Percentiles rank a stretch among this genome's conserved stretches.
phyloP scores from a whole-genome alignment of 495 filamentous ascomycete species.

The Lindgomyces ingoldianus region DNA sequence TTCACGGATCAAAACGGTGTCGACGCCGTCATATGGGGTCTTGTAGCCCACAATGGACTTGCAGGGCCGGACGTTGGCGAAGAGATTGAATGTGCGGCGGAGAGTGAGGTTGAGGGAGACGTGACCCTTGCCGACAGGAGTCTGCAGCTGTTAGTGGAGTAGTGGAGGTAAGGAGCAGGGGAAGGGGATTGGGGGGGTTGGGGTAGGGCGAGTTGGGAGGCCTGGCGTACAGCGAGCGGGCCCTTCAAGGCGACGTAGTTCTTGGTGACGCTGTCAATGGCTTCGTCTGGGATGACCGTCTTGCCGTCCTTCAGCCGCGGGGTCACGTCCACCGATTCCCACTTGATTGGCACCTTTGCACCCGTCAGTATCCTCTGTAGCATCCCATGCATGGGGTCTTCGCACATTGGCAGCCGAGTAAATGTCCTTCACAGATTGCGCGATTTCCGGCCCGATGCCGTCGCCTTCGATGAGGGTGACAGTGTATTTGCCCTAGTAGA shows the following conservation, averaged over 20 bases:
- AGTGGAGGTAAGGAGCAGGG: too few species aligned
- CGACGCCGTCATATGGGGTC: conserved; percentile 96
- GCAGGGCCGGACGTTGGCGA: conserved; percentile 97
- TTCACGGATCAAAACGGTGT: conserved; percentile 97
- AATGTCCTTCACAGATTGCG: conserved; percentile 96
- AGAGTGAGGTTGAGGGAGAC: conserved; percentile 98
- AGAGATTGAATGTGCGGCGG: conserved; percentile 98
- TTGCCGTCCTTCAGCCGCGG: conserved; percentile 89
- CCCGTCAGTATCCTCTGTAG: conserved; percentile 19
- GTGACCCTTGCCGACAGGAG: conserved; percentile 96
- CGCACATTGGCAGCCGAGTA: conserved; percentile 89
- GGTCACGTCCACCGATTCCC: conserved; percentile 96
- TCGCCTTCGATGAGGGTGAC: conserved; percentile 98
- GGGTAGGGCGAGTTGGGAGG: conserved; percentile 5
- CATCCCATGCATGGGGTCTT: not conserved
- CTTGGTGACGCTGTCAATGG: conserved; percentile 83
- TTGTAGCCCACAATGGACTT: conserved; percentile 95
- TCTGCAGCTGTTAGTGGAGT: conserved; percentile 54
- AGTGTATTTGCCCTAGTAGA: conserved; percentile 81
- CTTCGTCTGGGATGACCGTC: conserved; percentile 85
- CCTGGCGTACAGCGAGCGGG: conserved; percentile 75
- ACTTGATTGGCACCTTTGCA: conserved; percentile 80
- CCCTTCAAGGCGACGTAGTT: conserved; percentile 98
- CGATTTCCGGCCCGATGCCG: conserved; percentile 96
- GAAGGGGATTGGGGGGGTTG: too few species aligned